Evolutionary conservation across 176 grass and related monocot species (phyloP).

Genomic region (Pontederia crassipes): DNA sequence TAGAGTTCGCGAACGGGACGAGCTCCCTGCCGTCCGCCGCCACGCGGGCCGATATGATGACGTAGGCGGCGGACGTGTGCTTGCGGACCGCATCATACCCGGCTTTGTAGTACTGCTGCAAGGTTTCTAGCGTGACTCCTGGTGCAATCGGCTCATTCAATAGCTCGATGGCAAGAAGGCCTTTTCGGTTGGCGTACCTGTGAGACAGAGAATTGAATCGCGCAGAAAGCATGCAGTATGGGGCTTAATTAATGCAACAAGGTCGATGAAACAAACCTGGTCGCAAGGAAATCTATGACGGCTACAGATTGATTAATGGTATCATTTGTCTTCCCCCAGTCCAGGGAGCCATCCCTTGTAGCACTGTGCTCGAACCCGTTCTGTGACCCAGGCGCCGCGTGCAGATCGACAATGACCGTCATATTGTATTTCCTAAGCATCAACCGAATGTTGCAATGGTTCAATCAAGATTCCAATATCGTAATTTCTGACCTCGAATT

Average conservation of each 20-base stretch:
- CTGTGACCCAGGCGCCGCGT: slow-evolving; percentile 49
- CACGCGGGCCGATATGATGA: slow-evolving; percentile 60
- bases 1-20: slow-evolving; percentile 20
- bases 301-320: slow-evolving; percentile 37
- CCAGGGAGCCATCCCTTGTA: slow-evolving; percentile 32
- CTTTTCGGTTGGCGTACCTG: slow-evolving; percentile 34
- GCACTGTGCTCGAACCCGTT: slow-evolving; percentile 47
- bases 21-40: slow-evolving; percentile 22
- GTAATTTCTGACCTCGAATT: background rate
- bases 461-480: background rate
- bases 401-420: slow-evolving; percentile 42
- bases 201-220: no score
- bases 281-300: slow-evolving; percentile 47
- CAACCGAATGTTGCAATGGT: background rate
- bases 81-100: slow-evolving; percentile 47
- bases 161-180: slow-evolving; percentile 55
- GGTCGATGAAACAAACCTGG: slow-evolving; percentile 21
- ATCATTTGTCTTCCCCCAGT: slow-evolving; percentile 34
- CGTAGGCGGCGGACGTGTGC: slow-evolving; percentile 39
- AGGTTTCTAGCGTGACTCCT: slow-evolving; percentile 20
- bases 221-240: no score
- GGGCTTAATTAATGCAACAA: no score
- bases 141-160: slow-evolving; percentile 53
- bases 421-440: slow-evolving; percentile 39
- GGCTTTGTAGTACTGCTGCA: slow-evolving; percentile 48